Percentiles rank a stretch among this genome's conserved stretches.
These are phyloP conservation scores for Heliamphora exappendiculata DNA, from an alignment of 148 eudicot genomes.

Conservation along the genomic window DNA sequence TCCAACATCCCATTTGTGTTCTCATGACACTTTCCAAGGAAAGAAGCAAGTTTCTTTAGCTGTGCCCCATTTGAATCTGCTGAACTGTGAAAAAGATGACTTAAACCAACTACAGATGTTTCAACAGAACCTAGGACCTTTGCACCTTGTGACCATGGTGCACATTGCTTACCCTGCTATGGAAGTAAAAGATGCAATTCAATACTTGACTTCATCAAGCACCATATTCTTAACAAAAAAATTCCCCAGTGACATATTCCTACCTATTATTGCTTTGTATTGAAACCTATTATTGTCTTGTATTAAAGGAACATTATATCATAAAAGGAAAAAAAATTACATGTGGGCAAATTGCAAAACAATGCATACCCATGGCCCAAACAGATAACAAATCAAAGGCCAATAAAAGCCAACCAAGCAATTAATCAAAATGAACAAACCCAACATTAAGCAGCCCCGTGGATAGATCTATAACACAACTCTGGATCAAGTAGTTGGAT, in stretches of 20 bases:
- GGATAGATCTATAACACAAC: background rate
- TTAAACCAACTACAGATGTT: slow-evolving; percentile 82
- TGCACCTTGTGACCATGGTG: slow-evolving; percentile 22
- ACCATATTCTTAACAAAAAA: background rate
- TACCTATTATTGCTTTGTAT: background rate
- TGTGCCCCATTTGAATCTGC: slow-evolving; percentile 68
- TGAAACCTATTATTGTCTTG: no score
- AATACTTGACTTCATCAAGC: background rate
- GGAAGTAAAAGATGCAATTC: background rate
- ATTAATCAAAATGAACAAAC: background rate
- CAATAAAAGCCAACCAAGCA: background rate
- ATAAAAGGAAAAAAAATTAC: background rate
- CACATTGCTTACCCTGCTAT: slow-evolving; percentile 33
- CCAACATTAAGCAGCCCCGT: background rate
- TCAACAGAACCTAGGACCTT: slow-evolving; percentile 63
- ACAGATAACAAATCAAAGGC: background rate
- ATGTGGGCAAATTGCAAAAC: background rate
- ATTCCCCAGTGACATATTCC: background rate
- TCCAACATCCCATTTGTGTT: slow-evolving; percentile 46
- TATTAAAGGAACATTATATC: no score
- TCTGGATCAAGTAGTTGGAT: background rate
- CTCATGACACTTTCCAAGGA: slow-evolving; percentile 47
- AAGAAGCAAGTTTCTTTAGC: slow-evolving; percentile 64
- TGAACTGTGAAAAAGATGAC: slow-evolving; percentile 59
- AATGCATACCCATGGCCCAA: background rate